Evolutionary conservation across 805 yeast species (phyloP), one percentile per base, ranked within the genome.

Genomic region (Limtongia smithiae): DNA sequence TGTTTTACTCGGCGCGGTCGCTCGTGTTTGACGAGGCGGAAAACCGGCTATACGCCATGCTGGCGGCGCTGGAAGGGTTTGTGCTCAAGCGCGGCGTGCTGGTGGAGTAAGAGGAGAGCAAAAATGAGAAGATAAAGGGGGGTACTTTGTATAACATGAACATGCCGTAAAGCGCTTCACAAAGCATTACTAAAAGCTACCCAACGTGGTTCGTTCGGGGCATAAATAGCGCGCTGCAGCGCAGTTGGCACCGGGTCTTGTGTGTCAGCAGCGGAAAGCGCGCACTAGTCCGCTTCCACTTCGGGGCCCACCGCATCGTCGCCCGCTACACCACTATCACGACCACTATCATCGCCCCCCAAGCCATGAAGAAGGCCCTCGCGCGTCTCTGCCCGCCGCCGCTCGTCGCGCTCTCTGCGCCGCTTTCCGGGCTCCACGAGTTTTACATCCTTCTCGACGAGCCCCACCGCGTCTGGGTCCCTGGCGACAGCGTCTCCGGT

Each of bases 21-120:
- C 70, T 93, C 48, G 98, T 93, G 2, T 93, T 93, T 68, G 83
- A 81, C 60, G 97, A 93, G 72, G 98, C 96, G 40, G 98, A 93
- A 71, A 93, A 93, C 71, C 78, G 98, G 68, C 71, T 93, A 21
- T 93, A 93, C 65, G 95, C 98, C 40, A 97, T 97, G 25, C 85
- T 93, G 72, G 90, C 97, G 11, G 95, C 82, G 1, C 73, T 93
- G 37, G 97, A 93, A 60, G 89, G 84, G 0, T 88, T 91, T 66
- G 95, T 93, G 5, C 75, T 84, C 43, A 85, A 88, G 21, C 24
- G 40, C 28, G 58, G 58, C 22, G 32, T 27, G 5, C 27, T 51
- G 27, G 38, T 18, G 32, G 46, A 25, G 28, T 25, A 25, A n/a
- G n/a, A n/a, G n/a, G n/a, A n/a, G n/a, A n/a, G 24, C 20, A 24